phyloP scores from a whole-genome alignment of 2,329 filamentous ascomycete genomes.

The Aspergillus sp. region DNA sequence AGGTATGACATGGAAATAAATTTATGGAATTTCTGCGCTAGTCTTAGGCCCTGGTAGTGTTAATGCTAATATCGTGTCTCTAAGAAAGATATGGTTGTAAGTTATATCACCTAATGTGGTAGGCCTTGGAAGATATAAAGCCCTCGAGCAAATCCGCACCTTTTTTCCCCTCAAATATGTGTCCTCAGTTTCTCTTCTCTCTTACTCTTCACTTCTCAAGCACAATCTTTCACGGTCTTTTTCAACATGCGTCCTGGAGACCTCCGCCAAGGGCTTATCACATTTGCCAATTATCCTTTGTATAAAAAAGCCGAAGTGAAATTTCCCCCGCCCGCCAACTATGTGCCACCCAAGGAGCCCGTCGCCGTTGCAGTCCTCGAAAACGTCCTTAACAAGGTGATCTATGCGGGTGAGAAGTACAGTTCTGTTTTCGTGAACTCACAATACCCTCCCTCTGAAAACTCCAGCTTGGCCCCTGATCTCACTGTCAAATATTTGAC shows the following conservation, averaged over 20 bases:
- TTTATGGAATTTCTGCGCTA: no score
- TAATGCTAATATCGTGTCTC: no score
- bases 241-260: neutral
- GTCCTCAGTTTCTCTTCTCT: no score
- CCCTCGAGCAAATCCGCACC: no score
- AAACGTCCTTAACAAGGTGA: neutral
- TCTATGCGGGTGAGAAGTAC: neutral
- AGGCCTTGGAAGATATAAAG: no score
- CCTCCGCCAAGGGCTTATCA: neutral
- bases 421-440: neutral
- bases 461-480: neutral
- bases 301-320: neutral
- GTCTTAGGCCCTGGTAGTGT: no score
- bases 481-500: neutral
- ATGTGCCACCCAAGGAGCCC: neutral
- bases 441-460: neutral
- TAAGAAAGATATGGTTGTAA: no score
- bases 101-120: no score
- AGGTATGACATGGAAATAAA: no score
- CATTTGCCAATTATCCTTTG: neutral
- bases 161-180: no score
- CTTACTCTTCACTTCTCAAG: no score
- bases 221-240: no score
- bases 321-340: neutral
- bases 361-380: neutral